Conservation (phyloP, 139 green algal genomes). For the Coccomyxa sp. region DNA sequence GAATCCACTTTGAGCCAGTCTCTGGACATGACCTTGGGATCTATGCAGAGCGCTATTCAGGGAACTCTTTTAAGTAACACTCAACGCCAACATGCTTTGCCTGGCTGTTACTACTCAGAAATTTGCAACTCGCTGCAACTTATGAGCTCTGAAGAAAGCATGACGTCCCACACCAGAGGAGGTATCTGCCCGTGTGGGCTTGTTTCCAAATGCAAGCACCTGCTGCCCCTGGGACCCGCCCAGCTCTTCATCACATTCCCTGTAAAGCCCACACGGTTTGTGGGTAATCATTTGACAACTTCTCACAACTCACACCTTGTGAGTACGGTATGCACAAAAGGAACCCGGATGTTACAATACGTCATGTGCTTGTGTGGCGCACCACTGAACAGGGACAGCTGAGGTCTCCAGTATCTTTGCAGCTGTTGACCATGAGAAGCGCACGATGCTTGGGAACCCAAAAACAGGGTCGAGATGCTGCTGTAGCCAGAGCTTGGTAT, state of each 20-base stretch:
- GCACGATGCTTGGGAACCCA: constrained; percentile 71
- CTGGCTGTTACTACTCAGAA: background rate
- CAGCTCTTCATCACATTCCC: background rate
- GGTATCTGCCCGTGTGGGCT: background rate
- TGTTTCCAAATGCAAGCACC: background rate
- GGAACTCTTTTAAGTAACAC: too few relatives aligned
- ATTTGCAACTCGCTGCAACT: background rate
- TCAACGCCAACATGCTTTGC: too few relatives aligned
- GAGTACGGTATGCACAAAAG: too few relatives aligned
- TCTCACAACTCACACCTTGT: too few relatives aligned
- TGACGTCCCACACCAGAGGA: background rate
- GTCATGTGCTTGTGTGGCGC: background rate
- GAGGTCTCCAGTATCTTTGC: constrained; percentile 37
- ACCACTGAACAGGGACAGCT: constrained; percentile 36
- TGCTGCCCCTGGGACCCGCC: background rate
- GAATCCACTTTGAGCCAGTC: too few relatives aligned
- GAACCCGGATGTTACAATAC: too few relatives aligned
- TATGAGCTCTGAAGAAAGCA: background rate
- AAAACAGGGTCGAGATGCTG: constrained; percentile 68
- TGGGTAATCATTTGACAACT: too few relatives aligned
- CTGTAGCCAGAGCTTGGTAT: constrained; percentile 78
- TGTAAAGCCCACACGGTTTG: background rate
- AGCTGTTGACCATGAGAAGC: constrained; percentile 54
- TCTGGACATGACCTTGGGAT: too few relatives aligned
- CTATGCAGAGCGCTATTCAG: too few relatives aligned